Evolutionary conservation across 2,329 filamentous ascomycete genomes (phyloP).

Genomic region (Diplodia seriata): DNA sequence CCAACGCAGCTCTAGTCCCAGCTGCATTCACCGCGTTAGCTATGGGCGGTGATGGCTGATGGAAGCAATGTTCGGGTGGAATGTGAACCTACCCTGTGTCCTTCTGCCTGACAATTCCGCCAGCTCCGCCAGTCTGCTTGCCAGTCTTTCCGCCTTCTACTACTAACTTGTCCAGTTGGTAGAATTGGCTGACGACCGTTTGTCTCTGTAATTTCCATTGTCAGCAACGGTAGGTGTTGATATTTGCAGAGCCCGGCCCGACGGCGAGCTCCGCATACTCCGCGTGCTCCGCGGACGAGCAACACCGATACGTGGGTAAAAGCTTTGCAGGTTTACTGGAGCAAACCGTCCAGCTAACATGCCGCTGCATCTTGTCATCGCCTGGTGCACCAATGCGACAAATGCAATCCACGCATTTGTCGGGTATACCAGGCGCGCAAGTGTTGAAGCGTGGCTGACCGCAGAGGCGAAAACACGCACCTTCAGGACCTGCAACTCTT

Average conservation of each 20-base stretch:
- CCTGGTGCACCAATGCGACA: not conserved
- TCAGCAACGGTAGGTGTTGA: not conserved
- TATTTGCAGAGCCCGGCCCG: not conserved
- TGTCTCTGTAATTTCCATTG: constrained; percentile 71
- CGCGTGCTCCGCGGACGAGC: not conserved
- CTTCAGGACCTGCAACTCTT: constrained; percentile 89
- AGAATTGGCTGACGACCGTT: constrained; percentile 94
- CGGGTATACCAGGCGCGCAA: not conserved
- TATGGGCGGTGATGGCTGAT: not conserved
- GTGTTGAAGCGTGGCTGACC: too few relatives aligned
- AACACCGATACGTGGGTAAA: not conserved
- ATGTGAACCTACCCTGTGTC: constrained; percentile 71
- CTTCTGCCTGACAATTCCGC: constrained; percentile 75
- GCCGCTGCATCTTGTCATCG: not conserved
- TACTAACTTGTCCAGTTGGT: constrained; percentile 87
- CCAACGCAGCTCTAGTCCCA: constrained; percentile 23
- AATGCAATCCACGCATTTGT: not conserved
- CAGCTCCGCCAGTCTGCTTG: constrained; percentile 72
- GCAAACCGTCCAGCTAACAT: not conserved
- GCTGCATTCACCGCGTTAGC: constrained; percentile 1
- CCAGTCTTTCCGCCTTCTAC: constrained; percentile 86
- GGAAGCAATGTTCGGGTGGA: not conserved
- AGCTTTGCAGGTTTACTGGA: not conserved
- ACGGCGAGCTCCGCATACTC: not conserved
- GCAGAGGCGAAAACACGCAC: constrained; percentile 55